Conservation (phyloP, 1,139 yeast species). For the Protomyces lactucae-debilis region DNA sequence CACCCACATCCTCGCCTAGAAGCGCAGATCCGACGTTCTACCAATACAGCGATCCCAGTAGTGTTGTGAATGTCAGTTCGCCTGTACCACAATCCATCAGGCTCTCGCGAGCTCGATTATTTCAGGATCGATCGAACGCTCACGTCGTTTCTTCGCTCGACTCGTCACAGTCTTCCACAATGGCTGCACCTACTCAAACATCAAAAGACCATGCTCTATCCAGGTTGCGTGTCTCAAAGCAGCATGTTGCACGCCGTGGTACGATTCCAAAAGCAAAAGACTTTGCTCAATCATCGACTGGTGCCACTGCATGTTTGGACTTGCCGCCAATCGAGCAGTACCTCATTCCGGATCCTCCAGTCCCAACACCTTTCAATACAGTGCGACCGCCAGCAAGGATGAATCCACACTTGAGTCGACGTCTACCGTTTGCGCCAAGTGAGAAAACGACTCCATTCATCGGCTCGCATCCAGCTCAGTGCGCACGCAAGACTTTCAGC, state of each 20-base stretch:
- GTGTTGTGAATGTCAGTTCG: neutral
- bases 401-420: neutral
- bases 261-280: neutral
- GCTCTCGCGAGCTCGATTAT: neutral
- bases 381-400: neutral
- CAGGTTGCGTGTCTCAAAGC: neutral
- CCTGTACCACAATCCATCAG: neutral
- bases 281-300: neutral
- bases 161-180: too few species aligned
- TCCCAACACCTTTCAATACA: neutral
- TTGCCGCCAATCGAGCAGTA: neutral
- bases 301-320: neutral
- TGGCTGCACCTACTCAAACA: too few species aligned
- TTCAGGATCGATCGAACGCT: neutral
- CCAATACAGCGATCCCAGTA: neutral
- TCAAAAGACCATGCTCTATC: neutral
- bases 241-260: neutral
- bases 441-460: neutral
- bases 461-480: neutral
- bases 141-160: too few species aligned
- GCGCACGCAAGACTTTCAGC: too few species aligned
- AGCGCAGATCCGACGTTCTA: neutral
- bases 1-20: neutral
- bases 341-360: neutral
- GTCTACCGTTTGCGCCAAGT: neutral